Base-by-base conservation (phyloP, 106 monocot genomes). In the Agapanthus africanus region DNA sequence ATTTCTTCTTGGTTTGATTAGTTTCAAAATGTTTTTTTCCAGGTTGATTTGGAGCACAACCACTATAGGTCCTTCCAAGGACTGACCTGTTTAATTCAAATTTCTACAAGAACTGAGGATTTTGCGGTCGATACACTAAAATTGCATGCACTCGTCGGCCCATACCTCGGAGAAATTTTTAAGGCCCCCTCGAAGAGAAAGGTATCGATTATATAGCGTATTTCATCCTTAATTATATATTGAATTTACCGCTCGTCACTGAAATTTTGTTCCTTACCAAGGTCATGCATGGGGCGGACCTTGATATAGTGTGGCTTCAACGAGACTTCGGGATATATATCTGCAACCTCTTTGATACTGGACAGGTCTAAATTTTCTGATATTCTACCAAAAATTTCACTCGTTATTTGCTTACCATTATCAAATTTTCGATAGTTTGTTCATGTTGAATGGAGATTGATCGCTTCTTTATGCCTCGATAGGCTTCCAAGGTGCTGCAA, bases 21-120 rank as follows among this genome's bases (percentile, higher is more conserved):
- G 10, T 57, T 56, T 26, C 56, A 30, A 57, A 57, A 30, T 44
- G n/a, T 30, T 61, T 61, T 40, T 23, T 65, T 18, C 46, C 78
- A 89, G 97, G 82, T 97, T 79, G 97, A 97, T 78, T 87, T 97
- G 86, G 97, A 97, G 68, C 97, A 97, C 73, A 97, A 92, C 61
- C 86, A 87, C 13, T 97, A 97, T 77, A 61, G 97, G 22, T 92
- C 97, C 27, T 97, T 92, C 83, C 89, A 87, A 79, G 97, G 97
- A 27, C 65, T 97, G 49, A 97, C 97, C 28, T 97, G 97, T 61
- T 87, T 97, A 72, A 97, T 89, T 91, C 97, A 92, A 89, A 90
- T 97, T 59, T 97, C 97, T 28, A 97, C 97, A 67, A 91, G 97
- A 82, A 82, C 71, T 27, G 97, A 97, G 37, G 89, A 97, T 68